A percentile compares a stretch with the other conserved stretches of the same genome.
Conservation (phyloP, 331 rosid species). For the Malus hybrid region DNA sequence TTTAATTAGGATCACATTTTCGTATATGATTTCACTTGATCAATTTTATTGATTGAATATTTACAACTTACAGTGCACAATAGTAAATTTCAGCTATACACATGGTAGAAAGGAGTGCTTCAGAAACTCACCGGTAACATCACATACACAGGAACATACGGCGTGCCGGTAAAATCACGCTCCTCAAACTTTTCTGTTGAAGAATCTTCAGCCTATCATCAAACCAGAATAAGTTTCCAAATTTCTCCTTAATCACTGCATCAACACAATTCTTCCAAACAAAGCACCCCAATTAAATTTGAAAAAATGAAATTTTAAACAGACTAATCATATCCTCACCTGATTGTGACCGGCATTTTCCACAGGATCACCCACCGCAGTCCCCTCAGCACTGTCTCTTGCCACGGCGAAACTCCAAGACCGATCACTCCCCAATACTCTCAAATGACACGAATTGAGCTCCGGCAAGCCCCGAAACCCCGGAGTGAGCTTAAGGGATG, state of each 20-base stretch:
- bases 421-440: neutral
- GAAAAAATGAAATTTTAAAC: too few relatives aligned
- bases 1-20: neutral
- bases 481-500: neutral
- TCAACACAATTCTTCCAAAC: neutral
- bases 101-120: neutral
- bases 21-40: neutral
- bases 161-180: conserved; percentile 25
- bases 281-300: neutral
- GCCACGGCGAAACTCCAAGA: conserved; percentile 3
- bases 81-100: neutral
- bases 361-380: neutral
- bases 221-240: neutral
- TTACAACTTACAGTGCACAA: neutral
- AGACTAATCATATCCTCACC: conserved; percentile 7
- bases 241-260: neutral
- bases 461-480: conserved; percentile 6
- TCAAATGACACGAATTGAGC: neutral
- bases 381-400: conserved; percentile 8
- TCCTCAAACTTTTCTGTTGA: neutral
- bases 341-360: neutral
- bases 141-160: conserved; percentile 29
- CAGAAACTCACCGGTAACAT: conserved; percentile 27
- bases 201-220: conserved; percentile 9
- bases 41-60: neutral